These are phyloP conservation scores for Fusarium goolgardi DNA, from an alignment of 2,329 filamentous ascomycete genomes.

Conservation along the genomic window DNA sequence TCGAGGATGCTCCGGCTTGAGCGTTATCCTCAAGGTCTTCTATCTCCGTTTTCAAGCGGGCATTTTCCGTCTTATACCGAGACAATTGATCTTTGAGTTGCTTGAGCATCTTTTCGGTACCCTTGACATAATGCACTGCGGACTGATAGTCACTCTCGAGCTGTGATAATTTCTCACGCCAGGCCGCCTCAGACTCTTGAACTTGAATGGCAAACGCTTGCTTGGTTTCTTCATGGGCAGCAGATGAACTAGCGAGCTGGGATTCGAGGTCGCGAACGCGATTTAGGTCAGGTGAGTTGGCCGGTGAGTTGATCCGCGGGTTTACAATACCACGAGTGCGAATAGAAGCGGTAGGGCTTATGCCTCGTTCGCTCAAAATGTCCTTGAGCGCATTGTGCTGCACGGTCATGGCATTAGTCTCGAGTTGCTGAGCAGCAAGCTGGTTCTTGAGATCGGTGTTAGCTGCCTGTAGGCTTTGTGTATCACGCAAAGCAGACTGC, in stretches of 20 bases:
- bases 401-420: conserved; percentile 91
- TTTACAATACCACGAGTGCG: conserved; percentile 80
- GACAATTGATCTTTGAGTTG: conserved; percentile 98
- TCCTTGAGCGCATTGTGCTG: conserved; percentile 95
- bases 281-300: conserved; percentile 83
- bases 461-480: conserved; percentile 81
- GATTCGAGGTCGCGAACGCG: conserved; percentile 88
- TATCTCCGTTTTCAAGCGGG: conserved; percentile 84
- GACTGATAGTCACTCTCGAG: conserved; percentile 98
- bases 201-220: conserved; percentile 80
- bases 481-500: conserved; percentile 84
- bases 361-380: conserved; percentile 87
- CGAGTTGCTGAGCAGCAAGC: conserved; percentile 86
- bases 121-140: conserved; percentile 96
- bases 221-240: conserved; percentile 88
- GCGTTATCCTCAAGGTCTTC: conserved; percentile 70
- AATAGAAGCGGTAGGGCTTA: conserved; percentile 78
- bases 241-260: conserved; percentile 80
- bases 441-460: conserved; percentile 86
- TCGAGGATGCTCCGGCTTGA: conserved; percentile 54
- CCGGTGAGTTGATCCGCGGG: conserved; percentile 78
- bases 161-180: conserved; percentile 92
- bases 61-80: conserved; percentile 89
- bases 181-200: conserved; percentile 87
- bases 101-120: conserved; percentile 98